Evolutionary conservation across 208 protist species (phyloP), one percentile per base, ranked within the genome.

Genomic region (Leptomonas pyrrhocoris): DNA sequence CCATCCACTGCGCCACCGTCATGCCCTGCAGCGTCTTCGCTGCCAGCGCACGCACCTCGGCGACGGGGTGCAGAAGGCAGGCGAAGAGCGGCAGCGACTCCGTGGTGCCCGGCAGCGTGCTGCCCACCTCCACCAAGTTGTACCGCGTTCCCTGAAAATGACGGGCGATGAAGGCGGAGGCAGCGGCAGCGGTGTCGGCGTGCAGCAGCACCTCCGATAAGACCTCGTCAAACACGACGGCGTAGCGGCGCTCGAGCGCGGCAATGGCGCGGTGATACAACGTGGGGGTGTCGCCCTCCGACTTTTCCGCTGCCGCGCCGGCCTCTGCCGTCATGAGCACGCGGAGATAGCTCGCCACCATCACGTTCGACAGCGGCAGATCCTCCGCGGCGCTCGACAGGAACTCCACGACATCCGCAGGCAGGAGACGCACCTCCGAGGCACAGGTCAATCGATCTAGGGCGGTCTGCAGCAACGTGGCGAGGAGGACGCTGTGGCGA

Each of bases 101-200:
- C 18, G 63, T 68, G 16, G 43, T 55, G 30, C 55, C 73, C 38
- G 36, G 61, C 68, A 48, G 49, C 65, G 43, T 38, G 18, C 50
- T 60, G 57, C 59, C 30, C 38, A 95, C 82, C 40, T 85, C 77
- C 21, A 95, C 63, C 71, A 90, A 70, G 72, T 84, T 73, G 72
- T 93, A 96, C 9, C 86, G 85, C 18, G 88, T 88, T 53, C 88
- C 91, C 48, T 76, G 68, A 62, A 93, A 81, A 76, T 94, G 85
- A n/a, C 78, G 84, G 12, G 86, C 62, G 2, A 95, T 80, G 70
- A 93, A 92, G 30, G 68, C 71, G 46, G 68, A 58, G 15, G 81
- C 84, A 1, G 79, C 64, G 18, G 58, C 49, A 19, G 73, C 64
- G 43, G 80, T 80, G 21, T 58, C 59, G 12, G 68, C 53, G 57